Conservation (phyloP, 805 yeast species). For the Kodamaea lidongshanica region DNA sequence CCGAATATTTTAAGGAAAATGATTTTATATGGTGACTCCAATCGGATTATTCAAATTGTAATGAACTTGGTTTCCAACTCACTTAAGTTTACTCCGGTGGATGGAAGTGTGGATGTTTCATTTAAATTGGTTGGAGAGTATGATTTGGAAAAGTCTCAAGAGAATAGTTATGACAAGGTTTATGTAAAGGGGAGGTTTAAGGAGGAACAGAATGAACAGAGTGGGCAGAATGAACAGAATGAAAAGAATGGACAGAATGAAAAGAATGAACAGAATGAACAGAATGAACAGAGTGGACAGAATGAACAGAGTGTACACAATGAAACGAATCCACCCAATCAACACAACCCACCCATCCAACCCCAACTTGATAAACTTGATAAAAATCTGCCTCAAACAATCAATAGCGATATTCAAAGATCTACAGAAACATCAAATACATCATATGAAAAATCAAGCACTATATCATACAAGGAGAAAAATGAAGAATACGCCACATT, state of each 20-base stretch:
- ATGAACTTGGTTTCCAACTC: slow-evolving; percentile 91
- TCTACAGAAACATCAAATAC: no score
- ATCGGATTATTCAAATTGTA: slow-evolving; percentile 82
- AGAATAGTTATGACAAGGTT: slow-evolving; percentile 39
- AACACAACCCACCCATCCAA: no score
- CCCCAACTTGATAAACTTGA: no score
- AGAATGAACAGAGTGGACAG: no score
- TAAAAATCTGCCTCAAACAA: no score
- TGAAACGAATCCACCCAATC: no score
- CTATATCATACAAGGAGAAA: no score
- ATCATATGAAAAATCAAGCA: no score
- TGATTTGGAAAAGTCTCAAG: slow-evolving; percentile 43
- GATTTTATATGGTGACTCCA: slow-evolving; percentile 80
- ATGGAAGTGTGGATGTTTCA: slow-evolving; percentile 68
- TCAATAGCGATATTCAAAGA: no score
- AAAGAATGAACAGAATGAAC: background rate
- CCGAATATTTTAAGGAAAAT: slow-evolving; percentile 59
- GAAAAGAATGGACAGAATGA: slow-evolving; percentile 1
- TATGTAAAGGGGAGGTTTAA: slow-evolving; percentile 12
- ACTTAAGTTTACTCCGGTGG: slow-evolving; percentile 85
- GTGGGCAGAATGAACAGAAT: background rate
- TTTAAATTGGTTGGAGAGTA: slow-evolving; percentile 66
- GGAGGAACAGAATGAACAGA: background rate
- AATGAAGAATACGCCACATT: no score
- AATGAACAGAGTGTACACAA: background rate